These are phyloP conservation scores for Pinus taeda DNA, from an alignment of 75 land plant species.

Conservation along the genomic window DNA sequence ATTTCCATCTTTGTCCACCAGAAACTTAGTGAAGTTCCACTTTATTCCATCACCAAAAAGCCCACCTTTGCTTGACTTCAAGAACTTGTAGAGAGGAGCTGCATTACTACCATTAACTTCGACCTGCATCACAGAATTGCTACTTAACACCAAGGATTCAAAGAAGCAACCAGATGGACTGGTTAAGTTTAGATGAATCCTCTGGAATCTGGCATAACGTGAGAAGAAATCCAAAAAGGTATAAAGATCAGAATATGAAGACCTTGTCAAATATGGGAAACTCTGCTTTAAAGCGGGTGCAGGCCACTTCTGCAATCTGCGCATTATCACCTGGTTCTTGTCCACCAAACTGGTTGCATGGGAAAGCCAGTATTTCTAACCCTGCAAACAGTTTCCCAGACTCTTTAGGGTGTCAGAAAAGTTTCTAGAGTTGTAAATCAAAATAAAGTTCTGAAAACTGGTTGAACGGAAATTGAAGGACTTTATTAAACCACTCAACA, in stretches of 20 bases:
- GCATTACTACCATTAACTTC: constrained; percentile 80
- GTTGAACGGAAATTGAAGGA: too few relatives aligned
- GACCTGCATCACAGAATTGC: constrained; percentile 34
- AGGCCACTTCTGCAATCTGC: constrained; percentile 68
- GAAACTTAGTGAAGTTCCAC: constrained; percentile 91
- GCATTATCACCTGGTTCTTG: constrained; percentile 91
- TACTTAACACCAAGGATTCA: background rate
- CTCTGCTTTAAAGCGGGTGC: constrained; percentile 91
- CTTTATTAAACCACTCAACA: too few relatives aligned
- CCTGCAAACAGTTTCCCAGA: constrained; percentile 23
- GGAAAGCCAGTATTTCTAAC: constrained; percentile 81
- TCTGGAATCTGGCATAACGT: background rate
- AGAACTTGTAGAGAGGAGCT: constrained; percentile 74
- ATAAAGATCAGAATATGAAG: background rate
- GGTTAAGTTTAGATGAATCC: background rate
- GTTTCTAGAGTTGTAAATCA: too few relatives aligned
- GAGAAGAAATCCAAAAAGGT: background rate
- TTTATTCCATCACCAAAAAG: constrained; percentile 72
- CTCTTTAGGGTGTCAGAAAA: too few relatives aligned
- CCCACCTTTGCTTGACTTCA: constrained; percentile 76
- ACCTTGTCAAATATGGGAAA: constrained; percentile 90
- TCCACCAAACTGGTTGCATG: constrained; percentile 88
- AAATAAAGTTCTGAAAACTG: too few relatives aligned
- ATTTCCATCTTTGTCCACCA: constrained; percentile 74
- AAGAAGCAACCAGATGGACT: background rate